Conservation (phyloP, 2,329 filamentous ascomycete species). For the Anthostomella pinea region DNA sequence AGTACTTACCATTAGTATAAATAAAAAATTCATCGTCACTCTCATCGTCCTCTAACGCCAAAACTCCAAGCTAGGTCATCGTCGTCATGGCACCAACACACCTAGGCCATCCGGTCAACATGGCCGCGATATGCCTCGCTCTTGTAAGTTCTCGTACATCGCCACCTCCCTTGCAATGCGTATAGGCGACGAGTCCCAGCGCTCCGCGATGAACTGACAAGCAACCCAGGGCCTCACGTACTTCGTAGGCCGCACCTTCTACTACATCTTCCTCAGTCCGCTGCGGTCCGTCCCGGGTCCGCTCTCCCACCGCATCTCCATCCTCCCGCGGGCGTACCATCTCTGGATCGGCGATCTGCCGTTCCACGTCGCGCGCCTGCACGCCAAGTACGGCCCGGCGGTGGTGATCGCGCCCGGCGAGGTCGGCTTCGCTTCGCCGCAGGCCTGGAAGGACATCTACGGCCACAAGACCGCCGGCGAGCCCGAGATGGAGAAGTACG, state of each 20-base stretch:
- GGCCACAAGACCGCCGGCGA: conserved; percentile 32
- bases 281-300: conserved; percentile 28
- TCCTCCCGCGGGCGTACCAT: conserved; percentile 22
- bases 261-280: conserved; percentile 30
- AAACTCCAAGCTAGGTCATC: too few species aligned
- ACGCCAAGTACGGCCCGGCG: conserved; percentile 37
- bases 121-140: conserved; percentile 6
- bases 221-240: conserved; percentile 15
- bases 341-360: conserved; percentile 23
- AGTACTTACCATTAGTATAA: too few species aligned
- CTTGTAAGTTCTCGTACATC: conserved; percentile 11
- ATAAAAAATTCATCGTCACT: too few species aligned
- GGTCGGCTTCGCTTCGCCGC: conserved; percentile 37
- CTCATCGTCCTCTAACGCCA: too few species aligned
- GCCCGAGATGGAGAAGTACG: conserved; percentile 31
- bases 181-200: too few species aligned
- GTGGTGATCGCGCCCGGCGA: conserved; percentile 42
- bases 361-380: conserved; percentile 28
- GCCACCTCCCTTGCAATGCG: background rate
- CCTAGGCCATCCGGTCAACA: background rate
- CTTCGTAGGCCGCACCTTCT: conserved; percentile 18
- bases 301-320: conserved; percentile 23
- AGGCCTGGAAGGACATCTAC: conserved; percentile 41
- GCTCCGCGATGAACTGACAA: conserved; percentile 17
- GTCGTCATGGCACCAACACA: conserved; percentile 15